Conservation (phyloP, 2,329 filamentous ascomycete genomes). For the Sporothrix brunneoviolacea region DNA sequence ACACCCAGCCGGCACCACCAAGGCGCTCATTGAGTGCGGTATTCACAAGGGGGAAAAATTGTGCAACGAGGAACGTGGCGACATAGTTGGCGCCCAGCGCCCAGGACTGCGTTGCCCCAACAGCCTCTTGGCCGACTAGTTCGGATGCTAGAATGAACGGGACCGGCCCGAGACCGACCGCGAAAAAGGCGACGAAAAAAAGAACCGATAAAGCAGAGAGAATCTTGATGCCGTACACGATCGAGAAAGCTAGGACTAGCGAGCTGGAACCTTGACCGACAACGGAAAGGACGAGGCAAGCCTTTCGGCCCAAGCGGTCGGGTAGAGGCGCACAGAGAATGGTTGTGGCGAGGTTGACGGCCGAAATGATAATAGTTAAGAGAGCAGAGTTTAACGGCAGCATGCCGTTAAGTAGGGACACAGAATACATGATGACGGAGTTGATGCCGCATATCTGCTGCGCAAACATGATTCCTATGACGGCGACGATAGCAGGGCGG, state of each 20-base stretch:
- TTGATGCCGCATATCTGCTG: slow-evolving; percentile 95
- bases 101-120: slow-evolving; percentile 86
- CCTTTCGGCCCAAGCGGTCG: slow-evolving; percentile 82
- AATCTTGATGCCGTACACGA: slow-evolving; percentile 63
- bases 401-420: slow-evolving; percentile 75
- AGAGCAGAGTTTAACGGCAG: slow-evolving; percentile 75
- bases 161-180: slow-evolving; percentile 83
- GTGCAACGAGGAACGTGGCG: slow-evolving; percentile 84
- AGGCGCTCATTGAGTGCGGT: slow-evolving; percentile 56
- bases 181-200: slow-evolving; percentile 83
- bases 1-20: slow-evolving; percentile 73
- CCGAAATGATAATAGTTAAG: slow-evolving; percentile 80
- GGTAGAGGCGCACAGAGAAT: slow-evolving; percentile 74
- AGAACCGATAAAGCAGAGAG: slow-evolving; percentile 77
- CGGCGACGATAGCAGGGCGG: slow-evolving; percentile 69
- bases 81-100: slow-evolving; percentile 81
- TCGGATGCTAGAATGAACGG: slow-evolving; percentile 93
- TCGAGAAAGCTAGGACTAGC: slow-evolving; percentile 71
- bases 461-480: slow-evolving; percentile 83
- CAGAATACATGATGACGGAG: slow-evolving; percentile 97
- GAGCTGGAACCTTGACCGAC: slow-evolving; percentile 76
- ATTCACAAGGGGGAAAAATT: slow-evolving; percentile 90
- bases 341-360: slow-evolving; percentile 80
- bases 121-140: slow-evolving; percentile 81
- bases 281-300: slow-evolving; percentile 75